Base-by-base conservation (phyloP, 805 yeast genomes). In the Lipomyces yamanashiensis region DNA sequence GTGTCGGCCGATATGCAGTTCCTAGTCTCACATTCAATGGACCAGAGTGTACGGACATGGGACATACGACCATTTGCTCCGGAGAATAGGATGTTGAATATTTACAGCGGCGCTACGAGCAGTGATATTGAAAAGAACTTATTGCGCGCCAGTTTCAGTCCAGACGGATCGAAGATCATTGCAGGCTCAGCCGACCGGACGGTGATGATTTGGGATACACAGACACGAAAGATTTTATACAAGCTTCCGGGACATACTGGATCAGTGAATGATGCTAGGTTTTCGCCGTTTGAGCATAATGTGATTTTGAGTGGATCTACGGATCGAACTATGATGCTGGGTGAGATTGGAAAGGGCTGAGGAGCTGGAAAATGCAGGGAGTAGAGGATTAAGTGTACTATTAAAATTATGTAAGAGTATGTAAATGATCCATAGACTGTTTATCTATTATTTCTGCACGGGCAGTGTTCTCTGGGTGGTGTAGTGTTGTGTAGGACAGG, bases 181-280 rank as follows among this genome's bases (percentile, higher is more conserved):
- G 83, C 90, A 17, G 95, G 93, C 0, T 82, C 90, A 0, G 84
- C 83, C 36, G 91, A 88, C 72, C 77, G 81, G 0, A 79, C 84
- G 6, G 80, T 83, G 0, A 83, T 85, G 5, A 67, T 81, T 2
- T 89, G 92, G 93, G 86, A 86, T 64, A 76, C 82, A 15, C 78
- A 79, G 3, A 77, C 87, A 0, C 76, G 84, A 57, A 78, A 78
- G 54, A 68, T 86, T 33, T 63, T 79, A 6, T 75, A 79, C 53
- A 85, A 86, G 69, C 73, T 81, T 9, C 77, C 79, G 2, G 92
- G 92, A 1, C 92, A 89, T 70, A 67, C 71, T 5, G 88, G 91
- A 0, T 74, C 86, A 0, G 88, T 86, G 0, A 74, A 86, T 33
- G 91, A 85, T 72, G 82, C 87, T 7, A 86, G 83, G 69, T 82